Evolutionary conservation across 257 asterid species (phyloP), one percentile per base, ranked within the genome.

Genomic region (Solanum chiquidenum): DNA sequence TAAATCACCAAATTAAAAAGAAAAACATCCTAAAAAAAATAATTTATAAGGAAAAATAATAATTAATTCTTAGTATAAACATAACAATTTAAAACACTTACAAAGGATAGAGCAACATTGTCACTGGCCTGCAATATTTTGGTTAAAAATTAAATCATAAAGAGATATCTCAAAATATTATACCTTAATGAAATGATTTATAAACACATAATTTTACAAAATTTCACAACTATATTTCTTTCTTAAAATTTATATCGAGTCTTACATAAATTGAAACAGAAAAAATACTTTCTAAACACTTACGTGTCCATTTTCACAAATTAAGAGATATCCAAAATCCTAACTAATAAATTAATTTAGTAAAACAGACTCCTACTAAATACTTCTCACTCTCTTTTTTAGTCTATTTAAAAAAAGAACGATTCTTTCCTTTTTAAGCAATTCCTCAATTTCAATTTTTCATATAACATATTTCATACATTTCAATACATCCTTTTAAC

Each of bases 51-150:
- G 8, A 21, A 5, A 71, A 29, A 27, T 27, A 27, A 27, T 3
- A 1, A 46, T 7, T 58, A 58, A 29, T 9, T 18, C 1, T 46
- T 2, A 71, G 21, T 71, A 42, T 49, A 13, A 10, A 38, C 27
- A 60, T 9, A 7, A 9, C 5, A 44, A 44, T 38, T 31, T 82
- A 29, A 31, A 44, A 37, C 9, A 75, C 92, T 89, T 79, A 92
- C 94, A 92, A 27, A 37, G 94, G 94, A 80, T 90, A 92, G 9
- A 92, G 93, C 60, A 92, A 66, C 94, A 90, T 92, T 35, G 87
- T 64, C 44, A 79, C 35, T 3, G 94, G 93, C 90, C 94, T 92
- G 91, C 90, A 83, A 82, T 82, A 82, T 18, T 6, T 6, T 9
- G 6, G 29, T 49, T 46, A 4, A 49, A 82, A 82, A 80, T 49